Evolutionary conservation across 768 basidiomycete genomes (phyloP), one percentile per base, ranked within the genome.

Genomic region (Pleurotus platypus): DNA sequence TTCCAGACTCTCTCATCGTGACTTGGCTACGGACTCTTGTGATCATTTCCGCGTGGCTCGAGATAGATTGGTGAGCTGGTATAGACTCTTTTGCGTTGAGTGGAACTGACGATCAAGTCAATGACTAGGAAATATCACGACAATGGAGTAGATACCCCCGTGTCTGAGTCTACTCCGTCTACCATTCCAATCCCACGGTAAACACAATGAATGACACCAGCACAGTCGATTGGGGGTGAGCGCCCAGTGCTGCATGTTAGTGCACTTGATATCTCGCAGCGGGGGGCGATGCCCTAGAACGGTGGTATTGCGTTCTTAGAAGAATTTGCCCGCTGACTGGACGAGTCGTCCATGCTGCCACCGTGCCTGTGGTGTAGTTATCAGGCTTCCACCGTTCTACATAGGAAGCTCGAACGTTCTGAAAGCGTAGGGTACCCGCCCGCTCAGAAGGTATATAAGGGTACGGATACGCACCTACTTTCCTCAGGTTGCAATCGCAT

Each of bases 401-500:
- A n/a, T 35, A 5, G 27, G 27, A n/a, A 20, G 49, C n/a, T 12
- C 15, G 15, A 35, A 35, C 8, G 49, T 27, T 50, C 37, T 20
- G 49, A 35, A 50, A 50, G 37, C 49, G 37, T 50, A 50, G 11
- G 49, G 7, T 20, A 50, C 11, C 39, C 51, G 11, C 2, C 51
- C 20, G 15, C 12, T 48, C 20, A 22, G 12, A 15, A 42, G 39
- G 51, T 54, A 54, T 42, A 54, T 16, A 54, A 42, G 39, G 22
- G 18, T 3, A 42, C 3, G 6, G 1, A 11, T 9, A 6, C 13
- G 35, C 18, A 37, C 51, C 18, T 54, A 5, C 5, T 40, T 27
- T 54, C 51, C 20, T 54, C 51, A 54, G 39, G 51, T 54, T 54
- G 51, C 51, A 54, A 39, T 54, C 51, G 51, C 51, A 54, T 54